Evolutionary conservation across 805 yeast genomes (phyloP).

Genomic region (Candida koratica): DNA sequence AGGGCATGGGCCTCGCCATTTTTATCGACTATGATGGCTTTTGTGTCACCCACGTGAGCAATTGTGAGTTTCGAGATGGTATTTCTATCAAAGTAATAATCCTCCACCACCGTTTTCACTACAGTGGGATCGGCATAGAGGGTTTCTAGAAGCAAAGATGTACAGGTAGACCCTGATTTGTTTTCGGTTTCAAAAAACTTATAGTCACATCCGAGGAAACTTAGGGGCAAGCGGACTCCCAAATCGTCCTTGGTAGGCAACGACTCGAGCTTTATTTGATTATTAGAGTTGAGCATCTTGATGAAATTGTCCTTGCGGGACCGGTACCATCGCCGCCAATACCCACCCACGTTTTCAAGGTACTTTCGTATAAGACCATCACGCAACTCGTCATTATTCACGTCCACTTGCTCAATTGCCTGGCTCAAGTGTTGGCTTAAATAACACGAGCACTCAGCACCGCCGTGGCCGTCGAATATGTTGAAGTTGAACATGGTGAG

Average conservation of each 20-base stretch:
- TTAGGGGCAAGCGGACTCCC: conserved; percentile 54
- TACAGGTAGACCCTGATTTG: conserved; percentile 68
- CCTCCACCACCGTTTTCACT: conserved; percentile 27
- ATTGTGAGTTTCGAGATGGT: conserved; percentile 66
- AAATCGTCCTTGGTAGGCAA: conserved; percentile 47
- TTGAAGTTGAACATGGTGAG: conserved; percentile 54
- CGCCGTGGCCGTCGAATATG: conserved; percentile 95
- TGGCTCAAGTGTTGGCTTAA: conserved; percentile 50
- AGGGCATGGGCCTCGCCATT: conserved; percentile 75
- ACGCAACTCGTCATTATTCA: conserved; percentile 25
- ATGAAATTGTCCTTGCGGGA: conserved; percentile 36
- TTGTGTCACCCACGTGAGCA: conserved; percentile 92
- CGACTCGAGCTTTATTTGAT: conserved; percentile 15
- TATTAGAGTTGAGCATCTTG: conserved; percentile 21
- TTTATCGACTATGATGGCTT: conserved; percentile 79
- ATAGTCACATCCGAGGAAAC: conserved; percentile 65
- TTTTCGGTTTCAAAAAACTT: conserved; percentile 44
- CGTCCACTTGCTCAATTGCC: conserved; percentile 45
- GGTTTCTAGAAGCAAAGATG: conserved; percentile 59
- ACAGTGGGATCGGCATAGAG: conserved; percentile 26
- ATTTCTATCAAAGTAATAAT: conserved; percentile 59
- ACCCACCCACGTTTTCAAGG: conserved; percentile 62
- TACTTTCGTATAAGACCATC: conserved; percentile 51
- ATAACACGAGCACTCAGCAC: conserved; percentile 65
- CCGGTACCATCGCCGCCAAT: conserved; percentile 77